Evolutionary conservation across 345 rosid genomes (phyloP).

Genomic region (Sonneratia alba): DNA sequence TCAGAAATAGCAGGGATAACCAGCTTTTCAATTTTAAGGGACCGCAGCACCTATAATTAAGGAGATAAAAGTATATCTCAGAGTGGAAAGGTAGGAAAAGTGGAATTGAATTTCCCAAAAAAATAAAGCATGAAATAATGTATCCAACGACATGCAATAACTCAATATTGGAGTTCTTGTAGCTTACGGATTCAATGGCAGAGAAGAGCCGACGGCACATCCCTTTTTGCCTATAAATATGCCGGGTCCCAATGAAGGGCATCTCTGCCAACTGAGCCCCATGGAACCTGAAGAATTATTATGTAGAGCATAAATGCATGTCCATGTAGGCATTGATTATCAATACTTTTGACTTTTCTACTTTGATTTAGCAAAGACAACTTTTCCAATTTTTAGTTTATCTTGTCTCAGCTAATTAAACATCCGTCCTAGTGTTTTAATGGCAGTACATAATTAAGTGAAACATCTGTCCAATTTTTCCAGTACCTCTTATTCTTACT

Average conservation of each 20-base stretch:
- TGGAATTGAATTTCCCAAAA: not conserved
- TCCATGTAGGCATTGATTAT: not conserved
- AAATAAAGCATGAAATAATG: not conserved
- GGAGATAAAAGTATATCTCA: not conserved
- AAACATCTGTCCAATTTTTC: not conserved
- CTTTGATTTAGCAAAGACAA: not conserved
- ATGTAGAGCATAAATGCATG: not conserved
- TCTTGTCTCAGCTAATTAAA: not conserved
- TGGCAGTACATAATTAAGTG: no score
- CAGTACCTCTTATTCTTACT: not conserved
- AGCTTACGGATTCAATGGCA: slow-evolving; percentile 65
- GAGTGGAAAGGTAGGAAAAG: not conserved
- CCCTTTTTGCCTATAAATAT: slow-evolving; percentile 72
- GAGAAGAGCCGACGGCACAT: slow-evolving; percentile 79
- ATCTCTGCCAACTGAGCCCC: slow-evolving; percentile 78
- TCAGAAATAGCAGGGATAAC: slow-evolving; percentile 77
- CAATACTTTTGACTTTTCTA: not conserved
- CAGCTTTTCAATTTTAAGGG: slow-evolving; percentile 56
- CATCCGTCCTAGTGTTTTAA: no score
- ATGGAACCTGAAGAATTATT: slow-evolving; percentile 43
- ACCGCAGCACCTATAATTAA: slow-evolving; percentile 20
- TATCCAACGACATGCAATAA: not conserved
- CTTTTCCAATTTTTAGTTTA: not conserved
- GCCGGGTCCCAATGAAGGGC: slow-evolving; percentile 92
- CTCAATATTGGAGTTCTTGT: not conserved